Conservation (phyloP, 2,329 filamentous ascomycete species). For the Alternaria brassicicola region DNA sequence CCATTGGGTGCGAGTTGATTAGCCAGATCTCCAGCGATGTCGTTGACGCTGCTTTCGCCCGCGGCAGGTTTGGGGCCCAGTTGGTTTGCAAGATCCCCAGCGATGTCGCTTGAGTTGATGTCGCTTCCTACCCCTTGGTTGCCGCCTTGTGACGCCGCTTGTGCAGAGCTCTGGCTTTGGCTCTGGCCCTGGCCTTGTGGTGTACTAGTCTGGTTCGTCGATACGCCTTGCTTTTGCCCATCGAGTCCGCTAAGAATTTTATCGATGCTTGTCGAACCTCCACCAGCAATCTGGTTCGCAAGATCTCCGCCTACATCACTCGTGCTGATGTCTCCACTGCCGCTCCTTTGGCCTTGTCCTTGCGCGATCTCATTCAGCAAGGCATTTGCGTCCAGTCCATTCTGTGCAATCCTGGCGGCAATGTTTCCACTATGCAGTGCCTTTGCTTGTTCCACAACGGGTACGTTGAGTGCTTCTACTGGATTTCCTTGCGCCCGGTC, state of each 20-base stretch:
- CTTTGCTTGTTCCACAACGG: constrained; percentile 13
- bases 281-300: constrained; percentile 29
- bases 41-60: background rate
- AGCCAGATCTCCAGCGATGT: constrained; percentile 10
- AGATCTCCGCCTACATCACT: constrained; percentile 20
- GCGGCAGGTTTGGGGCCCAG: constrained; percentile 1
- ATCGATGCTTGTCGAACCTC: constrained; percentile 15
- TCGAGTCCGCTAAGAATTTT: constrained; percentile 18
- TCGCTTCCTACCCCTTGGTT: background rate
- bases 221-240: constrained; percentile 16
- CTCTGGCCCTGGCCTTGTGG: constrained; percentile 14
- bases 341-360: constrained; percentile 11
- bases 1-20: constrained; percentile 15
- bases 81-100: constrained; percentile 9
- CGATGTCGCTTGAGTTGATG: constrained; percentile 6
- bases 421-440: constrained; percentile 16
- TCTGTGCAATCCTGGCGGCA: constrained; percentile 22
- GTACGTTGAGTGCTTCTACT: constrained; percentile 19
- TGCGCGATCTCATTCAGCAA: constrained; percentile 26
- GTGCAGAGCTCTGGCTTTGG: background rate
- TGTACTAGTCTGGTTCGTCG: constrained; percentile 13
- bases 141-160: background rate
- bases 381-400: constrained; percentile 24
- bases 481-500: constrained; percentile 20
- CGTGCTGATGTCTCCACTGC: constrained; percentile 10